Evolutionary conservation across 306 rosid species (phyloP).

Genomic region (Sphenostylis stenocarpa): DNA sequence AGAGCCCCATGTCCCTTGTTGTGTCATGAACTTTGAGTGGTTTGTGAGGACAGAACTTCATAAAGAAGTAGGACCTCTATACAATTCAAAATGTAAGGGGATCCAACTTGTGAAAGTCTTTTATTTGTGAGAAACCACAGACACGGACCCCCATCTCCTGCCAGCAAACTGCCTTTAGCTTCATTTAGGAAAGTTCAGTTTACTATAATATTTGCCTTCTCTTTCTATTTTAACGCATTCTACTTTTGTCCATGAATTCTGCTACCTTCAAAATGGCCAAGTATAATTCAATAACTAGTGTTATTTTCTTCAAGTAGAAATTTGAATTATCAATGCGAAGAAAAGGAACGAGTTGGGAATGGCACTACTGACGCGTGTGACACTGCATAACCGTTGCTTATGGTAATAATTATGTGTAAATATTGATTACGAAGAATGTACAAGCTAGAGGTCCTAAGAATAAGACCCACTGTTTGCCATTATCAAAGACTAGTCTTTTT

Average conservation of each 20-base stretch:
- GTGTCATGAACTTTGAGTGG: conserved; percentile 30
- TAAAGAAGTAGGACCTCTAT: conserved; percentile 37
- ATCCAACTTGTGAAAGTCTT: conserved; percentile 29
- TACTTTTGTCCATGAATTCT: conserved; percentile 14
- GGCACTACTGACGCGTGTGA: conserved; percentile 22
- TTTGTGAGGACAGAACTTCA: conserved; percentile 22
- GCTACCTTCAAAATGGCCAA: not conserved
- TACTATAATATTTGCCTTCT: not conserved
- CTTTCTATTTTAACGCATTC: not conserved
- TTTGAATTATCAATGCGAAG: conserved; percentile 17
- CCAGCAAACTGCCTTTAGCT: conserved; percentile 28
- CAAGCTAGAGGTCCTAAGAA: conserved; percentile 20
- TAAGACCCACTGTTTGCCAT: conserved; percentile 38
- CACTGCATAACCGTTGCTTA: conserved; percentile 17
- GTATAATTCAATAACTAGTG: not conserved
- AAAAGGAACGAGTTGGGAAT: conserved; percentile 19
- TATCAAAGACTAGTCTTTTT: conserved; percentile 33
- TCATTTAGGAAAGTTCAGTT: conserved; percentile 12
- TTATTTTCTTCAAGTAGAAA: not conserved
- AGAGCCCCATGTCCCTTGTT: conserved; percentile 29
- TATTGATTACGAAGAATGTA: conserved; percentile 30
- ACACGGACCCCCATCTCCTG: conserved; percentile 22
- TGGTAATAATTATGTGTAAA: conserved; percentile 28
- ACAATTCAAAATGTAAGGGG: conserved; percentile 16
- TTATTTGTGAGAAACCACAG: conserved; percentile 26